These are phyloP conservation scores for Naganishia kalamii DNA, from an alignment of 768 basidiomycete species.

Conservation along the genomic window DNA sequence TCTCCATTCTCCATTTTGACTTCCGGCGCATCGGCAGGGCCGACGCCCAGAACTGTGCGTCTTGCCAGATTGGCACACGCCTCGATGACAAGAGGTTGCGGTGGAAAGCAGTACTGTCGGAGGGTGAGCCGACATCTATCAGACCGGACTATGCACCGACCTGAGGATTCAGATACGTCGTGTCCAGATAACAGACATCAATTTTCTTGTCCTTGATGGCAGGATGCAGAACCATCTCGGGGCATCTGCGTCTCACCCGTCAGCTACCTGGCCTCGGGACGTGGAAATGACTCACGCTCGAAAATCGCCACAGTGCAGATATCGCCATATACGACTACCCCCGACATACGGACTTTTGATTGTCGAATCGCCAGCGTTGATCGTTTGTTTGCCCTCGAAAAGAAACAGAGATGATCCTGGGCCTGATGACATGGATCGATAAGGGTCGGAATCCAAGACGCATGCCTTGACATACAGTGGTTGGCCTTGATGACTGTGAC, in stretches of 20 bases:
- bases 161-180: constrained; percentile 88
- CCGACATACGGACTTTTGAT: constrained; percentile 69
- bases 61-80: constrained; percentile 81
- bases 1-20: constrained; percentile 22
- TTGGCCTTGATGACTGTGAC: constrained; percentile 97
- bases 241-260: constrained; percentile 63
- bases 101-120: constrained; percentile 71
- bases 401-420: constrained; percentile 92
- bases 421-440: constrained; percentile 38
- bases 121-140: constrained; percentile 24
- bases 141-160: constrained; percentile 33
- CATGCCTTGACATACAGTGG: constrained; percentile 58
- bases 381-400: constrained; percentile 85
- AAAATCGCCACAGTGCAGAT: constrained; percentile 83
- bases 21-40: constrained; percentile 17
- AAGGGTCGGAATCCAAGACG: not conserved
- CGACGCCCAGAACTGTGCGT: constrained; percentile 50
- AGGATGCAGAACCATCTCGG: constrained; percentile 77
- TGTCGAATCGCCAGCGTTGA: constrained; percentile 73
- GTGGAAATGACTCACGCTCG: constrained; percentile 34
- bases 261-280: not conserved
- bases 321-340: constrained; percentile 65
- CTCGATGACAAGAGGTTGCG: constrained; percentile 85
- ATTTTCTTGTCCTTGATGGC: constrained; percentile 71
- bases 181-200: constrained; percentile 88